Evolutionary conservation across 306 rosid species (phyloP).

Genomic region (Lathyrus tuberosus): DNA sequence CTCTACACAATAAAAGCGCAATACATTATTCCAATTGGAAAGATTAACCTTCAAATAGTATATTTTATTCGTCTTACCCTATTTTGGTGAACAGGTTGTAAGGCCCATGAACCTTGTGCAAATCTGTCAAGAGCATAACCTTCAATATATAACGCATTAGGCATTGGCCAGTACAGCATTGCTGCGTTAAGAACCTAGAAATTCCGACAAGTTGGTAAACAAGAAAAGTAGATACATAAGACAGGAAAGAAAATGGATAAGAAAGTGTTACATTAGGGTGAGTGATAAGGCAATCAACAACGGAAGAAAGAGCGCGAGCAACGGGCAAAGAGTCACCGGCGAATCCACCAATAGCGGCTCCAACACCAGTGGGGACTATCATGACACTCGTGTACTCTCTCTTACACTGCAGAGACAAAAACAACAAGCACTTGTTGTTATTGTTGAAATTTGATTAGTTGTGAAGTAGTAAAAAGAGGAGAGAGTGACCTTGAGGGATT

Average conservation of each 20-base stretch:
- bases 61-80: slow-evolving; percentile 47
- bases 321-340: slow-evolving; percentile 91
- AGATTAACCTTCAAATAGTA: not conserved
- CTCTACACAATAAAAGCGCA: slow-evolving; percentile 25
- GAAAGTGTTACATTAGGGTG: slow-evolving; percentile 70
- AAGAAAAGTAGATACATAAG: not conserved
- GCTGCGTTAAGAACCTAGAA: slow-evolving; percentile 92
- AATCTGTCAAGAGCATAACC: slow-evolving; percentile 92
- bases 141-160: slow-evolving; percentile 78
- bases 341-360: slow-evolving; percentile 87
- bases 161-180: slow-evolving; percentile 91
- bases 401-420: slow-evolving; percentile 51
- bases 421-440: not conserved
- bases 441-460: not conserved
- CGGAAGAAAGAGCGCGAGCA: slow-evolving; percentile 76
- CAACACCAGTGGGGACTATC: slow-evolving; percentile 83
- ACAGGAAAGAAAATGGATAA: not conserved
- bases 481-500: slow-evolving; percentile 47
- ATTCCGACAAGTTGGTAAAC: slow-evolving; percentile 1
- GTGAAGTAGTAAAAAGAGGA: not conserved
- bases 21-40: slow-evolving; percentile 12
- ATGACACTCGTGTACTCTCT: slow-evolving; percentile 82
- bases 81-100: slow-evolving; percentile 88
- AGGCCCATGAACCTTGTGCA: slow-evolving; percentile 85
- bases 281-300: slow-evolving; percentile 84